These are phyloP conservation scores for Phytophthora cactorum DNA, from an alignment of 352 stramenopile genomes.

Conservation along the genomic window DNA sequence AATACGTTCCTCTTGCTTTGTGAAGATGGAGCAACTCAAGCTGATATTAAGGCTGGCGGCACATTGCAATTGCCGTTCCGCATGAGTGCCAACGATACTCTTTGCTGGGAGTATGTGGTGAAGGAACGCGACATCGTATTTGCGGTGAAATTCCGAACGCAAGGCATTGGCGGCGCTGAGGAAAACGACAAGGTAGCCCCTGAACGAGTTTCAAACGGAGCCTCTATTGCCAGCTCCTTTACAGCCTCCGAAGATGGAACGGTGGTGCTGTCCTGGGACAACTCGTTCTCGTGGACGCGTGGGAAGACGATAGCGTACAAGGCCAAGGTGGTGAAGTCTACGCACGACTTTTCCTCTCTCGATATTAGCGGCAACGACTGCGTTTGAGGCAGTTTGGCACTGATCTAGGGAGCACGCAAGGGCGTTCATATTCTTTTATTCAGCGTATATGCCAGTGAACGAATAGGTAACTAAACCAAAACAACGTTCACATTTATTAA, in stretches of 20 bases:
- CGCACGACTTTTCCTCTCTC: conserved; percentile 74
- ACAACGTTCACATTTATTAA: not conserved
- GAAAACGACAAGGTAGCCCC: conserved; percentile 63
- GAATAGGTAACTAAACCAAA: not conserved
- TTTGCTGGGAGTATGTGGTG: conserved; percentile 82
- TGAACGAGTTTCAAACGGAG: conserved; percentile 41
- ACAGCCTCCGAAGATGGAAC: conserved; percentile 70
- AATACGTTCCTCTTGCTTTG: conserved; percentile 73
- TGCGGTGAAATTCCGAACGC: conserved; percentile 72
- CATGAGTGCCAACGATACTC: conserved; percentile 69
- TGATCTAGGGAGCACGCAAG: not conserved
- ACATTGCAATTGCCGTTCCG: conserved; percentile 74
- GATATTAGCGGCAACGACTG: conserved; percentile 82
- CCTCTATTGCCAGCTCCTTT: conserved; percentile 58
- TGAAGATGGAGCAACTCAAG: conserved; percentile 70
- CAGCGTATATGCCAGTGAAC: not conserved
- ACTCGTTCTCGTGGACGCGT: conserved; percentile 73
- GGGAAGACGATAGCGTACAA: conserved; percentile 80
- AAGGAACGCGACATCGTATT: conserved; percentile 73
- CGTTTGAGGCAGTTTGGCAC: conserved; percentile 32
- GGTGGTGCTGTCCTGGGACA: conserved; percentile 79
- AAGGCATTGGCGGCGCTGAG: conserved; percentile 68
- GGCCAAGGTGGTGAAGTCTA: conserved; percentile 78
- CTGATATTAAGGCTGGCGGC: conserved; percentile 68
- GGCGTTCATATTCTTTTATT: conserved; percentile 11